Conservation (phyloP, 345 rosid genomes). For the Aquilaria sinensis region DNA sequence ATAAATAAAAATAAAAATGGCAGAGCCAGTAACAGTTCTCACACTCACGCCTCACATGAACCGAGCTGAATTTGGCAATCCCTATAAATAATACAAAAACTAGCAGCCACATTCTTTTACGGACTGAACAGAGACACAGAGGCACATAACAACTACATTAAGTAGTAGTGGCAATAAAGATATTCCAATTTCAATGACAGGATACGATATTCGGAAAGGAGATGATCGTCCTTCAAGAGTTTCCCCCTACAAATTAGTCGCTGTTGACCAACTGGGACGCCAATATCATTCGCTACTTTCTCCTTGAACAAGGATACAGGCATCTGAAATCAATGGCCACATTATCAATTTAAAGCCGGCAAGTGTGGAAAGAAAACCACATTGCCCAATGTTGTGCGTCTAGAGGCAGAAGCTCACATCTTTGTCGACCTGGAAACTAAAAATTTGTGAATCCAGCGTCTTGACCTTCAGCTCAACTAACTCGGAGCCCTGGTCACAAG, state of each 20-base stretch:
- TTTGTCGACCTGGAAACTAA: slow-evolving; percentile 58
- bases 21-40: no score
- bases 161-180: not conserved
- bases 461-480: slow-evolving; percentile 75
- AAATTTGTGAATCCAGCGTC: slow-evolving; percentile 76
- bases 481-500: slow-evolving; percentile 43
- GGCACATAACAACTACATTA: no score
- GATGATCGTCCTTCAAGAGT: slow-evolving; percentile 86
- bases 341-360: not conserved
- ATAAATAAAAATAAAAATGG: no score
- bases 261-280: slow-evolving; percentile 87
- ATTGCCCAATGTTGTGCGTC: not conserved
- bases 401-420: slow-evolving; percentile 43
- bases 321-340: slow-evolving; percentile 40
- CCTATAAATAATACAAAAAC: no score
- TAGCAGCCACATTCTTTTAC: no score
- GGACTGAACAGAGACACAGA: no score
- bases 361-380: slow-evolving; percentile 7
- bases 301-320: slow-evolving; percentile 76
- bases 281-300: slow-evolving; percentile 58
- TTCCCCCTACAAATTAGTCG: slow-evolving; percentile 88
- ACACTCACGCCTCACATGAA: no score
- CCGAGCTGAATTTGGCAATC: no score
- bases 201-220: slow-evolving; percentile 95
- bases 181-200: slow-evolving; percentile 14